Percentiles rank a stretch among this genome's conserved stretches.
phyloP scores from a whole-genome alignment of 78 protist genomes.

The Dictyostelium discoideum region DNA sequence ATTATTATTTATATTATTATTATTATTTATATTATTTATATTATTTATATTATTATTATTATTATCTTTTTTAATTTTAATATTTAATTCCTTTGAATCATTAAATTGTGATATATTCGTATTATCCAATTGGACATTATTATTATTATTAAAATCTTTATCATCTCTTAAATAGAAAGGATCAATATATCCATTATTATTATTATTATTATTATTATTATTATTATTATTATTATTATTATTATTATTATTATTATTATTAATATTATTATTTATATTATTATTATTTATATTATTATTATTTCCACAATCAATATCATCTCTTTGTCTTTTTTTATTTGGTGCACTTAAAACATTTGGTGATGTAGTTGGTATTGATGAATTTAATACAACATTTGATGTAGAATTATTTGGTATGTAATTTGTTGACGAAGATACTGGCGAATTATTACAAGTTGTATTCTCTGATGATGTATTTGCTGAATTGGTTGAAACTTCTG shows the following conservation, averaged over 20 bases:
- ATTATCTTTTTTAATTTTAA: constrained; percentile 33
- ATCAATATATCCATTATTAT: not conserved
- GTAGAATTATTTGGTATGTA: not conserved
- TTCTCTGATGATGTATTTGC: constrained; percentile 9
- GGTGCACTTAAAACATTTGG: constrained; percentile 50
- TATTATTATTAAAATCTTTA: not conserved
- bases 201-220: not conserved
- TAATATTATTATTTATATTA: too few species aligned
- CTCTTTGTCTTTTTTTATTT: constrained; percentile 22
- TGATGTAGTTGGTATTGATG: not conserved
- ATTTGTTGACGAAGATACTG: constrained; percentile 17
- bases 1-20: too few species aligned
- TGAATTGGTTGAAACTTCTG: not conserved
- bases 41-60: too few species aligned
- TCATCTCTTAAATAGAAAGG: constrained; percentile 24
- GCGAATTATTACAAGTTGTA: constrained; percentile 43
- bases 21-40: not conserved
- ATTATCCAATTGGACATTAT: not conserved
- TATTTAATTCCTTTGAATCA: constrained; percentile 17
- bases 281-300: too few species aligned
- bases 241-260: not conserved
- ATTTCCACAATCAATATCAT: not conserved
- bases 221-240: too few species aligned
- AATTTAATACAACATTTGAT: not conserved
- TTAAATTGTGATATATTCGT: not conserved